Evolutionary conservation across 140 eudicot genomes (phyloP).

Genomic region (Flaveria floridana): DNA sequence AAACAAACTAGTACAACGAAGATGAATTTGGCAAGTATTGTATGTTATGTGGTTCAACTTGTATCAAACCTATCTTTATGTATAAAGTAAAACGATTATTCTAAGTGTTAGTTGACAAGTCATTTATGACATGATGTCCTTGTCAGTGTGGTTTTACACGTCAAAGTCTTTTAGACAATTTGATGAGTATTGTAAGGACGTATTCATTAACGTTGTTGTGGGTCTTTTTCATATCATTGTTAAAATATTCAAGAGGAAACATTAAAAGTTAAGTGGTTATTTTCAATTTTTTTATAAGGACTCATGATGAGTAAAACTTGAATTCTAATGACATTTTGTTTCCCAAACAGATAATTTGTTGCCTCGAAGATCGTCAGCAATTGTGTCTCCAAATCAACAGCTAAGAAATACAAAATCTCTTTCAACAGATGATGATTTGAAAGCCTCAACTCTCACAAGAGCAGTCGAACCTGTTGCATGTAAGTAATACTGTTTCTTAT

Average conservation of each 20-base stretch:
- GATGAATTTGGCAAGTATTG: neutral
- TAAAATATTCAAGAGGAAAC: neutral
- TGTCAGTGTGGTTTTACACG: slow-evolving; percentile 10
- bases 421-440: slow-evolving; percentile 51
- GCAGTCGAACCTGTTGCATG: slow-evolving; percentile 76
- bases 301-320: slow-evolving; percentile 16
- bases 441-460: slow-evolving; percentile 49
- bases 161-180: slow-evolving; percentile 3
- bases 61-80: slow-evolving; percentile 6
- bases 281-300: neutral
- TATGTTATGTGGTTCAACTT: slow-evolving; percentile 13
- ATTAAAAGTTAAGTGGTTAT: neutral
- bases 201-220: slow-evolving; percentile 10
- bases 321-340: slow-evolving; percentile 7
- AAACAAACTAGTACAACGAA: neutral
- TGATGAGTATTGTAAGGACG: slow-evolving; percentile 8
- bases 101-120: slow-evolving; percentile 4
- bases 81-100: neutral
- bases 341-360: slow-evolving; percentile 48
- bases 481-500: slow-evolving; percentile 39
- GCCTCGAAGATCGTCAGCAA: slow-evolving; percentile 43
- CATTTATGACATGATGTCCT: slow-evolving; percentile 5
- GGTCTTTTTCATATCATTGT: neutral
- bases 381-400: slow-evolving; percentile 49
- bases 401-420: slow-evolving; percentile 43